A percentile compares a stretch with the other conserved stretches of the same genome.
These are phyloP conservation scores for Tetrapisispora arboricola DNA, from an alignment of 805 yeast genomes.

Conservation along the genomic window DNA sequence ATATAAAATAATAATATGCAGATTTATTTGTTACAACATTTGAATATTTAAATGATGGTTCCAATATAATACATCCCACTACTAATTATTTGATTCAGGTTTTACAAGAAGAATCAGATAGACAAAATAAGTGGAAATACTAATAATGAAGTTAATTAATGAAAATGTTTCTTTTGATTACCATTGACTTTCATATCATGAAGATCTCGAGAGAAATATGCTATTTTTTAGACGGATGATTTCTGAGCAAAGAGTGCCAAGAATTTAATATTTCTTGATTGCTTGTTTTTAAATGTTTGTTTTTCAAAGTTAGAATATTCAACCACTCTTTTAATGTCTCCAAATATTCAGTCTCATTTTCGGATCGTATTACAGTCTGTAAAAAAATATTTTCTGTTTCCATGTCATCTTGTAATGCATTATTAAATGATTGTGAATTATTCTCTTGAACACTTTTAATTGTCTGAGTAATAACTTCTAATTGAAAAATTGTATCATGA, in stretches of 20 bases:
- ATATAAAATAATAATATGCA: too few relatives aligned
- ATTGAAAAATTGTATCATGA: slow-evolving; percentile 11
- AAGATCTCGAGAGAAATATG: too few relatives aligned
- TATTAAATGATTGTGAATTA: not conserved
- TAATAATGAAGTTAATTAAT: too few relatives aligned
- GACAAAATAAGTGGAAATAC: too few relatives aligned
- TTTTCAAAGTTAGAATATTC: not conserved
- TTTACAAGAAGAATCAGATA: too few relatives aligned
- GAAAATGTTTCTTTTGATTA: too few relatives aligned
- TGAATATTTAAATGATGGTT: too few relatives aligned
- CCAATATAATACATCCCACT: too few relatives aligned
- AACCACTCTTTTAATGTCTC: not conserved
- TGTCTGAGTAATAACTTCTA: slow-evolving; percentile 26
- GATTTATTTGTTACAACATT: too few relatives aligned
- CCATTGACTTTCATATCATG: too few relatives aligned
- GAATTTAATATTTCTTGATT: not conserved
- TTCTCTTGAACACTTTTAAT: slow-evolving; percentile 26
- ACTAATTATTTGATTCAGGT: too few relatives aligned
- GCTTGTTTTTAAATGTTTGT: not conserved
- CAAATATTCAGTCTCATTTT: slow-evolving; percentile 16
- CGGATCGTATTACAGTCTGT: slow-evolving; percentile 25
- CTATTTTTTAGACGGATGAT: not conserved
- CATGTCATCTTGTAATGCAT: slow-evolving; percentile 7
- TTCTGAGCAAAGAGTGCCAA: not conserved
- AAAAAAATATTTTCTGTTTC: slow-evolving; percentile 25